Evolutionary conservation across 2,329 filamentous ascomycete species (phyloP).

Genomic region (Xylaria sp.): DNA sequence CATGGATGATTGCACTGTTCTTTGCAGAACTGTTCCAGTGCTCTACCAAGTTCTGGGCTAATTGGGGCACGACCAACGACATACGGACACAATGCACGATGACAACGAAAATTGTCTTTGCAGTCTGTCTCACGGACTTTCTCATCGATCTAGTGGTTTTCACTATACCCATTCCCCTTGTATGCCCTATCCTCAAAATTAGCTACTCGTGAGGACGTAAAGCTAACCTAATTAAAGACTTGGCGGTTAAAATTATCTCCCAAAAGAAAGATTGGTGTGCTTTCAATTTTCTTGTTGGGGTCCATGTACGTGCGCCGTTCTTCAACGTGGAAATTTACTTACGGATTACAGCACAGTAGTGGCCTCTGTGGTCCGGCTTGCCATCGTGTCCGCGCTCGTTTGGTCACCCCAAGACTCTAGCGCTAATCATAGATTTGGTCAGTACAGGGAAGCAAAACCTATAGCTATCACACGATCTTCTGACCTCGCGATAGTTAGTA

Average conservation of each 20-base stretch:
- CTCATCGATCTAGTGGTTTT: conserved; percentile 28
- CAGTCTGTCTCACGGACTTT: conserved; percentile 29
- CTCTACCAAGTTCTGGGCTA: conserved; percentile 17
- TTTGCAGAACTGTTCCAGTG: conserved; percentile 31
- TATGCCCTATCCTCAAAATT: background rate
- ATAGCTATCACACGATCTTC: background rate
- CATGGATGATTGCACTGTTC: no score
- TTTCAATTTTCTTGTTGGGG: conserved; percentile 19
- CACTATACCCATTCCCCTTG: conserved; percentile 29
- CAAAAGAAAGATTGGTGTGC: conserved; percentile 9
- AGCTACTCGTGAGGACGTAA: background rate
- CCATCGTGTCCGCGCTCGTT: background rate
- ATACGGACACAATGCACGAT: conserved; percentile 15
- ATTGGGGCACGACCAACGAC: conserved; percentile 23
- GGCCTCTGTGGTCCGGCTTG: background rate
- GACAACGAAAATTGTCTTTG: conserved; percentile 10
- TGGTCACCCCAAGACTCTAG: background rate
- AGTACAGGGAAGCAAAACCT: background rate
- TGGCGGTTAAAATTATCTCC: conserved; percentile 18
- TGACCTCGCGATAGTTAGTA: background rate
- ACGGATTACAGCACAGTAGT: background rate
- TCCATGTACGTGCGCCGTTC: conserved; percentile 1
- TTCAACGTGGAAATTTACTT: background rate
- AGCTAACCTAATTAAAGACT: conserved; percentile 7
- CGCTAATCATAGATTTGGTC: background rate